Percentiles rank a stretch among this genome's conserved stretches.
Evolutionary conservation across 345 rosid species (phyloP).

Genomic region (Pelargonium nanum): DNA sequence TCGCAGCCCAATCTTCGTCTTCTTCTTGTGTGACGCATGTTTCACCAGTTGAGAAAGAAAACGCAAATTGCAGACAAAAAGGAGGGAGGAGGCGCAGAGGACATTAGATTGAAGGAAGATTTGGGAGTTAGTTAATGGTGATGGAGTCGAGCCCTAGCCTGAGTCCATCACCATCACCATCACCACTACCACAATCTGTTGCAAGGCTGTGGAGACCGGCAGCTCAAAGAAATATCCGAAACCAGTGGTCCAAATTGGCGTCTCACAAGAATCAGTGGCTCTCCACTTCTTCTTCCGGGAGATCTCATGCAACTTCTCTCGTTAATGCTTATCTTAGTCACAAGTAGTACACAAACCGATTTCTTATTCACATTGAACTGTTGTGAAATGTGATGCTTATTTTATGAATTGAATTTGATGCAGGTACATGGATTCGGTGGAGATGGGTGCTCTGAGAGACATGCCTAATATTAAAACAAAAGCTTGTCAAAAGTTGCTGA

Average conservation of each 20-base stretch:
- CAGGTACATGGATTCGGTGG: constrained; percentile 69
- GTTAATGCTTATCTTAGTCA: constrained; percentile 61
- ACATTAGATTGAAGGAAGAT: no score
- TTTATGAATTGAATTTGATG: constrained; percentile 2
- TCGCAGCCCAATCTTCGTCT: no score
- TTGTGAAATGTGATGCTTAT: not conserved
- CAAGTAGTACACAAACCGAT: constrained; percentile 23
- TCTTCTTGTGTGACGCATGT: no score
- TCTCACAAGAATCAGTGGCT: constrained; percentile 49
- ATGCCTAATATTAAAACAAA: constrained; percentile 56
- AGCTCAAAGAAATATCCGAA: constrained; percentile 77
- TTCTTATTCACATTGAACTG: no score
- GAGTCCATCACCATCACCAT: constrained; percentile 4
- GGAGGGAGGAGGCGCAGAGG: no score
- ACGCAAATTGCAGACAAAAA: no score
- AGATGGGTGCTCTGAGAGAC: constrained; percentile 63
- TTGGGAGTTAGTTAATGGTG: no score
- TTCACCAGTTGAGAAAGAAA: no score
- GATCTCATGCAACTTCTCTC: constrained; percentile 70
- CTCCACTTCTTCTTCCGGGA: constrained; percentile 43
- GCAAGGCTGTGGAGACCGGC: constrained; percentile 79
- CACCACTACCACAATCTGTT: constrained; percentile 30
- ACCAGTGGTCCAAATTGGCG: constrained; percentile 78
- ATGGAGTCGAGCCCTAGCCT: no score
- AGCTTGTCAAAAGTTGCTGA: constrained; percentile 54